Evolutionary conservation across 805 yeast genomes (phyloP), one percentile per base, ranked within the genome.

Genomic region (Pichia gijzeniarum): DNA sequence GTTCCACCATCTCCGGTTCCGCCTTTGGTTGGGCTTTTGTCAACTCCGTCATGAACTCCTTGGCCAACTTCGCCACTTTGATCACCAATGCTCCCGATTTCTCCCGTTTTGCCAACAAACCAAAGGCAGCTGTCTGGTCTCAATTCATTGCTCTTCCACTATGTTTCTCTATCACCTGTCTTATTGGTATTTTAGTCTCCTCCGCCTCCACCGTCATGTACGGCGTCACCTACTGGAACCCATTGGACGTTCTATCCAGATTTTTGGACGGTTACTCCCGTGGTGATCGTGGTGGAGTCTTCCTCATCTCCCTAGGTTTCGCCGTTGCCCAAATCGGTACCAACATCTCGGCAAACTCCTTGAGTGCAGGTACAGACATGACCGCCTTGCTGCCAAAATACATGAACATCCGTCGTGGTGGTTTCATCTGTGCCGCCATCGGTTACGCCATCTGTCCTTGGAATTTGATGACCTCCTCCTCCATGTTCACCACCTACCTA

Each of bases 21-120:
- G 82, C 65, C 2, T 76, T 81, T 52, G 88, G 77, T 21, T 89
- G 97, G 97, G 87, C 85, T 0, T 88, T 87, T 59, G 76, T 88
- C 43, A 73, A 73, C 54, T 77, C 91, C 5, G 71, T 80, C 28
- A 85, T 89, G 95, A 82, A 80, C 64, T 74, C 89, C 18, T 67
- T 88, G 50, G 85, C 95, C 22, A 88, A 87, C 65, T 88, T 88
- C 59, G 93, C 95, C 5, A 84, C 96, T n/a, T 73, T 88, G 57
- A 84, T 89, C 58, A 76, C 84, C 44, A 88, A 88, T 65, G 85
- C 93, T 14, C 95, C 96, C 1, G 96, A 88, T 69, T 88, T 88
- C 64, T 74, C 95, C 21, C 77, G 96, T 63, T 82, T 87, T 66
- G 84, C 95, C 9, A 74, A 71, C 51, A 79, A 77, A 19, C 70